Evolutionary conservation across 2,329 filamentous ascomycete genomes (phyloP), one percentile per base, ranked within the genome.

Genomic region (Erysiphe pulchra): DNA sequence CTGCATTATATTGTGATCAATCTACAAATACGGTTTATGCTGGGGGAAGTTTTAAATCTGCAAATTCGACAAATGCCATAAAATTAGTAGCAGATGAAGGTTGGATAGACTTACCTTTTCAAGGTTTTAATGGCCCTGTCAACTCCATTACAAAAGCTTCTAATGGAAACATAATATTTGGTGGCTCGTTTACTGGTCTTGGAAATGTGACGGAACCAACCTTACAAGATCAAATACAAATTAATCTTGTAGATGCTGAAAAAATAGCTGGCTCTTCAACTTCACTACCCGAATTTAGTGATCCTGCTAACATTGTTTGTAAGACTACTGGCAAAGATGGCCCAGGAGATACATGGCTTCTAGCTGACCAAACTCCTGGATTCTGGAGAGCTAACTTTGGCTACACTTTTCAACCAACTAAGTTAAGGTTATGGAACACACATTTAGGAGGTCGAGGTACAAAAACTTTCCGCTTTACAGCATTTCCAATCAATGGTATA

Each of bases 71-170:
- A 24, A 95, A 98, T 59, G 92, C 87, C 6, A 78, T 94, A 53
- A 73, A 80, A 12, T 95, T 84, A 84, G 67, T 70, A 20, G 66
- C 66, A 24, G 70, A 65, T 10, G 64, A 73, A 30, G 75, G 72
- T 43, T 94, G 82, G 78, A 71, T 71, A 17, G 80, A 83, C 55
- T 64, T 98, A 47, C 80, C 87, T 2, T 98, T 98, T 64, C 75
- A 77, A 37, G 92, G 92, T 18, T 92, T 98, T 63, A 95, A 95
- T 61, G 86, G 86, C 24, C 83, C 83, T 2, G 85, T 98, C 45
- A 73, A 74, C 50, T 80, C 86, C 34, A 95, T 98, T 53, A 70
- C 75, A 44, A 85, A 83, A 62, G 73, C 77, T 17, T 68, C 77
- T 1, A 80, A 83, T 53, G 82, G 81, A 9, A 80, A 92, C 57